Base-by-base conservation (phyloP, 1,284 basidiomycete genomes). In the Mycosarcoma maydis region DNA sequence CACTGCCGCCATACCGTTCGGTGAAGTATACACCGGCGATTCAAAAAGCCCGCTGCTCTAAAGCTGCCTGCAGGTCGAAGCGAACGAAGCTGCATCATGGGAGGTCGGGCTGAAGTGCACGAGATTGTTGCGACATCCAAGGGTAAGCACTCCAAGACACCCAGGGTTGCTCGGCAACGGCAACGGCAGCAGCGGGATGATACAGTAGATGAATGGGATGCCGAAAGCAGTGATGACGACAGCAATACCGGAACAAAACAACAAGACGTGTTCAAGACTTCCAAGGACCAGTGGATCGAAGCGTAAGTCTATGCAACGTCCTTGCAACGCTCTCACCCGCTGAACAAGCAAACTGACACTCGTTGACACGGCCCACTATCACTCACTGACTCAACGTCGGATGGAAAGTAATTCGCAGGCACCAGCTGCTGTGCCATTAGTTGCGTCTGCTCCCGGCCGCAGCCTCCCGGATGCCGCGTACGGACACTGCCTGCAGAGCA, bases 121-220 rank as follows among this genome's bases (percentile, higher is more conserved):
- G 56, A 48, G 5, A 54, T 64, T 24, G 52, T 64, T 13, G 54
- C 60, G 4, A 69, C 67, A 32, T 36, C 52, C 41, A 70, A 70
- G 38, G 65, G 60, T 57, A 60, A 54, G 33, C 33, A 60, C 8
- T 50, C 61, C 14, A 61, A 57, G 23, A 9, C 67, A 17, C 10
- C 37, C 8, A 20, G 6, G 13, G 19, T 32, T 4, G 39, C 38
- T 20, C 56, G 50, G n/a, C 33, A 14, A 16, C 33, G 16, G 11
- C 48, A 42, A 41, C 43, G 43, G 23, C 47, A 61, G 42, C 43
- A 52, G 22, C 36, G 65, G 26, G 24, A 33, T 7, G 51, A 66
- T 0, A 60, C 62, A 0, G 39, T 58, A 16, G 68, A 71, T 17
- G 68, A 71, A 50, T 71, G 68, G 68, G 68, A 71, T 13, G 68